A percentile compares a stretch with the other conserved stretches of the same genome.
Evolutionary conservation across 371 early-diverging fungal species (phyloP).

Genomic region (Encephalitozoon hellem): DNA sequence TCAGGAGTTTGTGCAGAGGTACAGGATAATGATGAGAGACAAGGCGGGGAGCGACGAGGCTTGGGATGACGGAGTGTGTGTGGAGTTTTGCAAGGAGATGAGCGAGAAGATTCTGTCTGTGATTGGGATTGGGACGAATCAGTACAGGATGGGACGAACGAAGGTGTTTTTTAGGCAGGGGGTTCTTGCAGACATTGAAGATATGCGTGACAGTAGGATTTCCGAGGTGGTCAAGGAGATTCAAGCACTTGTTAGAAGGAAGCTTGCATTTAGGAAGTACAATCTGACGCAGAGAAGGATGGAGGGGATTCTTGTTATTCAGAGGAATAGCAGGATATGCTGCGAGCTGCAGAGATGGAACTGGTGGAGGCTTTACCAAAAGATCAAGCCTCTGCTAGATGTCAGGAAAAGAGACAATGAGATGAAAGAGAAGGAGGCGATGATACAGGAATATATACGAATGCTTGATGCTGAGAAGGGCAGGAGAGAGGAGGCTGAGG

Average conservation of each 20-base stretch:
- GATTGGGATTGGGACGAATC: neutral
- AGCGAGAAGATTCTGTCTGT: neutral
- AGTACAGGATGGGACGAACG: conserved; percentile 79
- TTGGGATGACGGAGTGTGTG: conserved; percentile 66
- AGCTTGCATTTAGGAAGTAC: conserved; percentile 65
- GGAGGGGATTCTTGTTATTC: conserved; percentile 31
- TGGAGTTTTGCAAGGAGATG: neutral
- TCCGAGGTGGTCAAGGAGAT: conserved; percentile 70
- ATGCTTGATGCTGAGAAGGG: conserved; percentile 65
- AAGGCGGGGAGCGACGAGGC: conserved; percentile 68
- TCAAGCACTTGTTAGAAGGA: conserved; percentile 77
- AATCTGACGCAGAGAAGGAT: conserved; percentile 26
- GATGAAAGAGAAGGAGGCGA: conserved; percentile 69
- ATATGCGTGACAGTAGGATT: conserved; percentile 73
- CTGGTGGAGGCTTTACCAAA: conserved; percentile 70
- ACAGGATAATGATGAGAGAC: conserved; percentile 74
- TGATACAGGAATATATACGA: conserved; percentile 67
- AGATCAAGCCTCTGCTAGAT: conserved; percentile 85
- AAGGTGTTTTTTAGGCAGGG: conserved; percentile 96
- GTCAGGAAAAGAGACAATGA: conserved; percentile 71
- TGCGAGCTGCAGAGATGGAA: conserved; percentile 48
- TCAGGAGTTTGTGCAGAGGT: conserved; percentile 83
- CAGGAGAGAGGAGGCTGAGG: conserved; percentile 65
- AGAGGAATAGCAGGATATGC: conserved; percentile 51
- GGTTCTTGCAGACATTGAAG: conserved; percentile 85